These are phyloP conservation scores for Saturnispora hagleri DNA, from an alignment of 805 yeast species.

Conservation along the genomic window DNA sequence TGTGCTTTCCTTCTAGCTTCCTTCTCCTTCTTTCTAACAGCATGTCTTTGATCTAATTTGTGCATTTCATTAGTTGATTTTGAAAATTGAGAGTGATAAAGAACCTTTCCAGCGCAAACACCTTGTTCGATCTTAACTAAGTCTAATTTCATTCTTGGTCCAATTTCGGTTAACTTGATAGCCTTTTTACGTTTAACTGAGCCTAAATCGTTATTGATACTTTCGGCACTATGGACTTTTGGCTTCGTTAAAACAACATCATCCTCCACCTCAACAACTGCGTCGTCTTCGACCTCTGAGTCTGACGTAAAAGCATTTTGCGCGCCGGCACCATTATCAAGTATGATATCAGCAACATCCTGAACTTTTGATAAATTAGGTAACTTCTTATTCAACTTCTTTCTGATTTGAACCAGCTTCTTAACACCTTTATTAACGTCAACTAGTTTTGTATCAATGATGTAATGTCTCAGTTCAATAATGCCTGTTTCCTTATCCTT, in stretches of 20 bases:
- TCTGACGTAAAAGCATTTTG: conserved; percentile 68
- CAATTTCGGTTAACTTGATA: conserved; percentile 83
- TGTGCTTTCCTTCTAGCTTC: conserved; percentile 70
- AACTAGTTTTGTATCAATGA: conserved; percentile 77
- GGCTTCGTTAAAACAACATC: conserved; percentile 19
- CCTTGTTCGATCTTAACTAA: conserved; percentile 89
- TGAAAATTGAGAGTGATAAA: conserved; percentile 65
- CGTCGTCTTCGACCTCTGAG: conserved; percentile 90
- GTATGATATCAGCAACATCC: conserved; percentile 75
- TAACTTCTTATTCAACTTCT: conserved; percentile 47
- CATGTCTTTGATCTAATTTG: conserved; percentile 59
- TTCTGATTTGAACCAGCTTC: conserved; percentile 55
- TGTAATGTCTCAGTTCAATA: conserved; percentile 83
- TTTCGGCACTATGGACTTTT: conserved; percentile 11
- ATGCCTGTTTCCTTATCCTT: conserved; percentile 61
- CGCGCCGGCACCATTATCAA: conserved; percentile 61
- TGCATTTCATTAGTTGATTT: conserved; percentile 56
- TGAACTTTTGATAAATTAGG: conserved; percentile 60
- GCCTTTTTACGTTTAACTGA: conserved; percentile 55
- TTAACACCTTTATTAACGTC: conserved; percentile 68
- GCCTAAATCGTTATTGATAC: conserved; percentile 12
- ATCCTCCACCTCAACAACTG: conserved; percentile 51
- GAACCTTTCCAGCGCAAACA: conserved; percentile 76
- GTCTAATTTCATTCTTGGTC: conserved; percentile 76
- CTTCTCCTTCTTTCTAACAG: conserved; percentile 49